Base-by-base conservation (phyloP, 2,329 filamentous ascomycete species). In the Drechslera avenae region DNA sequence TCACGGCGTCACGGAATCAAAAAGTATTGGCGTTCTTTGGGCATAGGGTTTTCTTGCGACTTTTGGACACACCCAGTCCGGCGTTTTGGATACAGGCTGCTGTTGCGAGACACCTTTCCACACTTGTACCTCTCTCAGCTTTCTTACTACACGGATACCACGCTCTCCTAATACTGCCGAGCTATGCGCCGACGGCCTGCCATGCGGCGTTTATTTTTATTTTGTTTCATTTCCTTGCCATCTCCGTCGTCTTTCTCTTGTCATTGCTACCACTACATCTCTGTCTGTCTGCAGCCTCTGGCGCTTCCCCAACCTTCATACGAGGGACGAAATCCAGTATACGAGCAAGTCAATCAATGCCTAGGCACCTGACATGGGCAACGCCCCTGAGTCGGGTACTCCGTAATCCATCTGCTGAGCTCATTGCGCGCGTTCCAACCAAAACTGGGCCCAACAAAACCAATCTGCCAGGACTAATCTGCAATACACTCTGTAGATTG, bases 11-110 rank as follows among this genome's bases (percentile, higher is more conserved):
- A 68, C 59, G 67, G 71, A 67, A 54, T 63, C 52, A 48, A 66
- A 66, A 73, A 70, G 68, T 71, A 69, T 63, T 66, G 71, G 73
- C 69, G 71, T 73, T 72, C 52, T 62, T 63, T 50, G 58, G 69
- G 69, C 69, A 71, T 72, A 66, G 62, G 55, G 53, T 61, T 58
- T 57, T 57, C 60, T 56, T 57, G 57, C 48, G n/a, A 53, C 49
- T 46, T 51, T 60, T 65, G 64, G 63, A 26, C 57, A 43, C 59
- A 55, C 58, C 59, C 64, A 63, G 66, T 67, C 68, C 59, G 73
- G 73, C 71, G 71, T 75, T 74, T 69, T 59, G 58, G 59, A 64
- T 66, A 67, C 61, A 65, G 65, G 64, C 60, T 62, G 67, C 66
- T 68, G 64, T 68, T 71, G 66, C 62, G 62, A 68, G 60, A 61